phyloP scores from a whole-genome alignment of 371 early-diverging fungal species.

The Mucor lusitanicus region DNA sequence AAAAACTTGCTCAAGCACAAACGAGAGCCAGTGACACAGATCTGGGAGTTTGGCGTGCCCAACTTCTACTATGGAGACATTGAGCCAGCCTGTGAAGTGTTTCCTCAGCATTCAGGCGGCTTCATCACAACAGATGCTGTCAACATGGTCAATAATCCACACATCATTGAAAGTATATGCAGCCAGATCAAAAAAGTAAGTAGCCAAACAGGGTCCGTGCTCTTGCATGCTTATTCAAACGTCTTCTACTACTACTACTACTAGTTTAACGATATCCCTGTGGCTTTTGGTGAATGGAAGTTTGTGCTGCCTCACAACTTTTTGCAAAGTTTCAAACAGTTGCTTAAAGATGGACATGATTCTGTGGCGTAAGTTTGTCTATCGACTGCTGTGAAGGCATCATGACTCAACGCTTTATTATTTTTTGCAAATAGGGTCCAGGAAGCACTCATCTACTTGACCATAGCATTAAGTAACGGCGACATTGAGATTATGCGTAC shows the following conservation, averaged over 20 bases:
- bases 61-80: conserved; percentile 5
- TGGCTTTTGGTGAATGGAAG: conserved; percentile 18
- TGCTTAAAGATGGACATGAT: background rate
- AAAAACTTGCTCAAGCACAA: conserved; percentile 17
- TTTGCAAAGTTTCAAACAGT: background rate
- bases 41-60: conserved; percentile 27
- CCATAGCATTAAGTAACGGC: conserved; percentile 6
- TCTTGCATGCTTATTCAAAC: background rate
- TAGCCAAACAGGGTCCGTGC: background rate
- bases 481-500: background rate
- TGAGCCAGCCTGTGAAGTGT: conserved; percentile 10
- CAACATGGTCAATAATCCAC: conserved; percentile 14
- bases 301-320: conserved; percentile 17
- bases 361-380: background rate
- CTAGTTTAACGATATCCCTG: conserved; percentile 11
- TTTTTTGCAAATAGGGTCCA: background rate
- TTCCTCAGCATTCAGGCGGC: conserved; percentile 25
- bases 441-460: background rate
- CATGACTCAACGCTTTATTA: background rate
- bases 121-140: conserved; percentile 21
- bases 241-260: too few species aligned
- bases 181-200: conserved; percentile 7
- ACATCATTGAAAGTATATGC: conserved; percentile 3
- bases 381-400: background rate
- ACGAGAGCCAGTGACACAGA: conserved; percentile 13